phyloP scores from a whole-genome alignment of 495 filamentous ascomycete genomes.

The Cryomyces antarcticus region DNA sequence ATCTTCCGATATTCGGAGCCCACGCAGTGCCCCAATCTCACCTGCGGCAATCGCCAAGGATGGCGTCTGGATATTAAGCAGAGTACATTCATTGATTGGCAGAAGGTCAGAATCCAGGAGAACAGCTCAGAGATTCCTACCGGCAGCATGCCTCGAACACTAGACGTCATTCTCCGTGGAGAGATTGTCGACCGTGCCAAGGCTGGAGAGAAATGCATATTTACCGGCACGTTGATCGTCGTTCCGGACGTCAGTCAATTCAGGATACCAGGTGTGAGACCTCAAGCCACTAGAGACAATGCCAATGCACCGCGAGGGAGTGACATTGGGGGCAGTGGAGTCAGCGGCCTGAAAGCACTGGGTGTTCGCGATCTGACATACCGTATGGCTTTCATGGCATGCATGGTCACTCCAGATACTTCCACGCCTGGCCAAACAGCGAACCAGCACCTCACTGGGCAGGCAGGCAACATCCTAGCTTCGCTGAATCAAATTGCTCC shows the following conservation, averaged over 20 bases:
- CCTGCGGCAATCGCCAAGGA: slow-evolving; percentile 70
- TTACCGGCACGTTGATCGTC: slow-evolving; percentile 89
- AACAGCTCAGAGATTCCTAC: slow-evolving; percentile 97
- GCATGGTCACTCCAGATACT: slow-evolving; percentile 88
- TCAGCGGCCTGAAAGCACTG: slow-evolving; percentile 74
- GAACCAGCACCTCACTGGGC: slow-evolving; percentile 42
- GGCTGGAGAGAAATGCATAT: slow-evolving; percentile 93
- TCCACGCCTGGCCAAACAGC: slow-evolving; percentile 48
- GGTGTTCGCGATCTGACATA: slow-evolving; percentile 94
- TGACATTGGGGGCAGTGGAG: slow-evolving; percentile 64
- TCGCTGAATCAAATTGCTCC: slow-evolving; percentile 53
- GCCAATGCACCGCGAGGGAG: slow-evolving; percentile 46
- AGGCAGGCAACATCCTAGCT: slow-evolving; percentile 60
- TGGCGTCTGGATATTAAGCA: slow-evolving; percentile 94
- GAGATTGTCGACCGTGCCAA: slow-evolving; percentile 96
- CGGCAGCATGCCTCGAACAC: slow-evolving; percentile 93
- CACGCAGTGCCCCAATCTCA: slow-evolving; percentile 79
- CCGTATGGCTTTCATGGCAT: slow-evolving; percentile 87
- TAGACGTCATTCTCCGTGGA: slow-evolving; percentile 93
- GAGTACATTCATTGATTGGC: slow-evolving; percentile 97
- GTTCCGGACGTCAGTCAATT: slow-evolving; percentile 94
- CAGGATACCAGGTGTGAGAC: slow-evolving; percentile 66
- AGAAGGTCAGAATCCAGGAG: slow-evolving; percentile 93
- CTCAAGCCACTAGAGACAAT: slow-evolving; percentile 73
- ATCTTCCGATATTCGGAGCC: slow-evolving; percentile 96